Base-by-base conservation (phyloP, 2,329 filamentous ascomycete genomes). In the Xylariaceae sp. region DNA sequence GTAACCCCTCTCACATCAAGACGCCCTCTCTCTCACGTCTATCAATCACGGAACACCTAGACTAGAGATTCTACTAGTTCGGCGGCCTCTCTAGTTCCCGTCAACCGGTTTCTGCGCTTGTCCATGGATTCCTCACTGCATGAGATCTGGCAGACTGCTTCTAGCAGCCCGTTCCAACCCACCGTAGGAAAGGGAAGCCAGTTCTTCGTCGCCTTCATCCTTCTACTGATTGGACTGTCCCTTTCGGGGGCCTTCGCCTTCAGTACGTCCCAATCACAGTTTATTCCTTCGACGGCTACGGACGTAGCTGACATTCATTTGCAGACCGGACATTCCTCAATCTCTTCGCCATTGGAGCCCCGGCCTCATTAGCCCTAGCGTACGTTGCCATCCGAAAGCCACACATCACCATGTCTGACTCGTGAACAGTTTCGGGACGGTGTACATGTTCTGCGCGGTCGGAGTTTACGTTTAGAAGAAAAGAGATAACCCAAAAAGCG, bases 391-490 rank as follows among this genome's bases (percentile, higher is more conserved):
- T 12, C 11, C 37, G n/a, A n/a, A n/a, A n/a, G n/a, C 29, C 52
- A 42, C 23, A 30, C 11, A 15, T 16, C 16, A 34, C 9, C 8
- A 11, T 31, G 46, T 43, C 53, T 55, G 46, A 54, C 40, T 4
- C 16, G 7, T 9, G 18, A 17, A 9, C 59, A 96, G 90, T 35
- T 85, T 95, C 64, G 92, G 92, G 54, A 83, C 90, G 35, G 88
- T 98, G 31, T 96, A 92, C 69, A 95, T 96, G 84, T 97, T 98
- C 68, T 98, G 92, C 68, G 92, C 89, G 44, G 92, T 92, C 62
- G 92, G 92, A 63, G 92, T 98, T 60, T 97, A 98, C 81, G 88
- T 98, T 64, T 98, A 78, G 67, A 34, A 32, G 48, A 29, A n/a
- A 39, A 44, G 27, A 44, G 41, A 43, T 31, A 66, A 68, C 63